Evolutionary conservation across 208 protist species (phyloP).

Genomic region (Trypanosoma lewisi): DNA sequence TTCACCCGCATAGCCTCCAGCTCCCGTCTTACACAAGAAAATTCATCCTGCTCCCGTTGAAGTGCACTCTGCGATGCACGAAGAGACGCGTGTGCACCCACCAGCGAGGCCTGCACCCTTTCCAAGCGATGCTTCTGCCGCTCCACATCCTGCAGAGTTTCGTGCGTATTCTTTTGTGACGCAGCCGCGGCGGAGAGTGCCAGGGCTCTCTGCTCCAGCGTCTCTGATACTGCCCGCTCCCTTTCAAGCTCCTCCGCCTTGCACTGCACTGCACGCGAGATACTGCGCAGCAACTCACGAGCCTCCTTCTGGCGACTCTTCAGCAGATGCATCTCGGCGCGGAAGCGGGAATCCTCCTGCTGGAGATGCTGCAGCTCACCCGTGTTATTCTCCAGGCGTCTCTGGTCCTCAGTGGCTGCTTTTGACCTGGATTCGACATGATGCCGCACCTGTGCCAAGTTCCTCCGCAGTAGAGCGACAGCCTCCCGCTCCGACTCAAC

Average conservation of each 20-base stretch:
- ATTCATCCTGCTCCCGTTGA: constrained; percentile 29
- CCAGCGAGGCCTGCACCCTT: constrained; percentile 37
- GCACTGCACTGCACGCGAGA: not conserved
- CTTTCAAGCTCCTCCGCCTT: constrained; percentile 6
- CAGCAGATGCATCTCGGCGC: constrained; percentile 20
- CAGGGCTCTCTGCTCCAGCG: constrained; percentile 7
- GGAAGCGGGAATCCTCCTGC: constrained; percentile 11
- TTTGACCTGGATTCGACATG: constrained; percentile 25
- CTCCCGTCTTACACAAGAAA: constrained; percentile 31
- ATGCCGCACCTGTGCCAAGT: constrained; percentile 30
- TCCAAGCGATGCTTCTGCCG: constrained; percentile 32
- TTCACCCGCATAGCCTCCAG: constrained; percentile 29
- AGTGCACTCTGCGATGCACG: constrained; percentile 37
- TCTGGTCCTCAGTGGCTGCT: constrained; percentile 10
- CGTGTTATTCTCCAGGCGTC: constrained; percentile 26
- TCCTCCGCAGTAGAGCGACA: constrained; percentile 33
- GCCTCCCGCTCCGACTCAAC: constrained; percentile 32
- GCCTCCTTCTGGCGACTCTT: constrained; percentile 24
- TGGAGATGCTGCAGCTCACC: constrained; percentile 25
- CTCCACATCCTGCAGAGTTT: constrained; percentile 37
- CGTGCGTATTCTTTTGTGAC: constrained; percentile 30
- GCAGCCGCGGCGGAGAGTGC: constrained; percentile 18
- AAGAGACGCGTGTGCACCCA: constrained; percentile 31
- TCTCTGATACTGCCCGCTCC: not conserved
- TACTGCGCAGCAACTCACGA: constrained; percentile 2